A percentile compares a stretch with the other conserved stretches of the same genome.
These are phyloP conservation scores for Picochlorum sp. DNA, from an alignment of 139 green algal species.

Conservation along the genomic window DNA sequence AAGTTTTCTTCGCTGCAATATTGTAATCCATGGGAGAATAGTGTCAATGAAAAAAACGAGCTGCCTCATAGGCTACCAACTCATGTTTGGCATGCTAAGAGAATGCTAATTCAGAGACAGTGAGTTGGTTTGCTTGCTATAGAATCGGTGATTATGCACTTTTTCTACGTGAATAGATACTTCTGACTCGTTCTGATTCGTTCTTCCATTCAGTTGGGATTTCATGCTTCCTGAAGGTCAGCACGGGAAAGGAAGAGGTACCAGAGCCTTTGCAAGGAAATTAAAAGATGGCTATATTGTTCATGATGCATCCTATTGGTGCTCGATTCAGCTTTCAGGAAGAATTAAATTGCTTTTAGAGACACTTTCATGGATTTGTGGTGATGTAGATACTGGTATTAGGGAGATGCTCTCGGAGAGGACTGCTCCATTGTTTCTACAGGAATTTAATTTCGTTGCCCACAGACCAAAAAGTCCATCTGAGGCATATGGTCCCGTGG, in stretches of 20 bases:
- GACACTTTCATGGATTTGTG: background rate
- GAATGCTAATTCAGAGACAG: slow-evolving; percentile 55
- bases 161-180: no score
- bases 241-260: slow-evolving; percentile 38
- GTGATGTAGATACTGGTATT: background rate
- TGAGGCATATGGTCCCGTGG: no score
- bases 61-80: slow-evolving; percentile 38
- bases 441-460: no score
- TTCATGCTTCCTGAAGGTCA: slow-evolving; percentile 37
- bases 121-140: no score
- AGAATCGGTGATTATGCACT: no score
- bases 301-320: slow-evolving; percentile 59
- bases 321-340: slow-evolving; percentile 41
- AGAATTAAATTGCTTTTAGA: background rate
- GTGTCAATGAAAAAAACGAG: background rate
- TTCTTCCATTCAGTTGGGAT: slow-evolving; percentile 10
- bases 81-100: slow-evolving; percentile 58
- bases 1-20: background rate
- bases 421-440: background rate
- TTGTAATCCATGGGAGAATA: background rate
- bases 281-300: slow-evolving; percentile 20
- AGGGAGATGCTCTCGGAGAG: background rate
- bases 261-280: slow-evolving; percentile 33
- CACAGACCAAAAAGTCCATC: no score
- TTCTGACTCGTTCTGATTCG: no score